These are phyloP conservation scores for Boletus barrowsii DNA, from an alignment of 768 basidiomycete species.

Conservation along the genomic window DNA sequence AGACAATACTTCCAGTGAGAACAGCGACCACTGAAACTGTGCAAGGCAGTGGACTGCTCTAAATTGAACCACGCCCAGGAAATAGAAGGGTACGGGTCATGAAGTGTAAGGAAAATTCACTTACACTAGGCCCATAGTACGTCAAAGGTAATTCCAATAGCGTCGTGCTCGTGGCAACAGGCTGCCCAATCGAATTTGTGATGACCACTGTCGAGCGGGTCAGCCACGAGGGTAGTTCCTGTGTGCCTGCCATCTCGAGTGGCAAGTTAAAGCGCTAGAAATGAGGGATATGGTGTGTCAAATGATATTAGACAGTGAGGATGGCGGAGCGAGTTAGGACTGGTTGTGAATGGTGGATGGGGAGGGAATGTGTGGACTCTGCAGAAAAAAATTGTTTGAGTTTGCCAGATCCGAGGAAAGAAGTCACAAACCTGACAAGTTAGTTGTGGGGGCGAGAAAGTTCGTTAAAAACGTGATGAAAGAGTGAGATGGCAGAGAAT, in stretches of 20 bases:
- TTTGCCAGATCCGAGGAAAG: not conserved
- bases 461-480: slow-evolving; percentile 17
- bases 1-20: not conserved
- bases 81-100: not conserved
- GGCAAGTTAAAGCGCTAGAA: slow-evolving; percentile 7
- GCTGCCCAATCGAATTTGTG: slow-evolving; percentile 50
- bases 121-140: slow-evolving; percentile 80
- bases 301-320: slow-evolving; percentile 3
- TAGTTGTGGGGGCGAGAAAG: slow-evolving; percentile 6
- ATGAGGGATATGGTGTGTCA: slow-evolving; percentile 4
- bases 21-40: not conserved
- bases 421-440: slow-evolving; percentile 12
- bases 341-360: slow-evolving; percentile 5
- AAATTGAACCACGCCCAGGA: not conserved
- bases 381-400: not conserved
- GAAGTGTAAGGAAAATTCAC: slow-evolving; percentile 28
- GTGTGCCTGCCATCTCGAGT: slow-evolving; percentile 42
- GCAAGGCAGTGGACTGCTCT: not conserved
- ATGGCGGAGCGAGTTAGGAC: not conserved
- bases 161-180: slow-evolving; percentile 55
- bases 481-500: slow-evolving; percentile 1
- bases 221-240: slow-evolving; percentile 72
- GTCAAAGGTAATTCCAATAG: slow-evolving; percentile 68
- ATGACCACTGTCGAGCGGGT: slow-evolving; percentile 51
- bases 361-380: slow-evolving; percentile 29